Evolutionary conservation across 495 filamentous ascomycete species (phyloP).

Genomic region (Neurospora sp.): DNA sequence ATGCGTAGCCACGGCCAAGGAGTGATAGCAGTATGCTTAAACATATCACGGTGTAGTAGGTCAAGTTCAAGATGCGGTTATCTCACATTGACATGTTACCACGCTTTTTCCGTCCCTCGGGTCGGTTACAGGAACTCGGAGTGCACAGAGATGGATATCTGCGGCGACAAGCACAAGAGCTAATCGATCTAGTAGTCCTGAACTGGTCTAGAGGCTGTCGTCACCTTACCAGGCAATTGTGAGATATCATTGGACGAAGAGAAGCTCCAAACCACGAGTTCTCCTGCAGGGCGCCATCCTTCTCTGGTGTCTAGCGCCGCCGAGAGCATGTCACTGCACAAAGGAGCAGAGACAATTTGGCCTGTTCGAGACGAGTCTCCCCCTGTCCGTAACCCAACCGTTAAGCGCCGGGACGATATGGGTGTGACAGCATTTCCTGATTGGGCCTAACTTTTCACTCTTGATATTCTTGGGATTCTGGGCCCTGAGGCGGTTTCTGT

Average conservation of each 20-base stretch:
- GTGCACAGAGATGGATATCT: background rate
- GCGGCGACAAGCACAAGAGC: background rate
- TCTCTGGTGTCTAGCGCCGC: background rate
- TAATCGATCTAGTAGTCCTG: background rate
- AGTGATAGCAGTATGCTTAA: background rate
- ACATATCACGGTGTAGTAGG: background rate
- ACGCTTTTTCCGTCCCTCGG: background rate
- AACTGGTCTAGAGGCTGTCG: background rate
- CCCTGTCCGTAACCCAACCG: background rate
- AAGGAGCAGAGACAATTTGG: background rate
- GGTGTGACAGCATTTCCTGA: slow-evolving; percentile 2
- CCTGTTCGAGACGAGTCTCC: background rate
- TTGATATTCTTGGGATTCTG: slow-evolving; percentile 8
- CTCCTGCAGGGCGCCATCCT: background rate
- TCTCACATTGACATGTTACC: background rate
- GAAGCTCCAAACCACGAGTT: background rate
- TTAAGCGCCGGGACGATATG: slow-evolving; percentile 15
- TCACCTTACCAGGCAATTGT: background rate
- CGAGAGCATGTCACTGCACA: background rate
- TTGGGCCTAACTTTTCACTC: background rate
- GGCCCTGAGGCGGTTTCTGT: background rate
- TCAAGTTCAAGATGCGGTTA: background rate
- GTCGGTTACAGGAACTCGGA: background rate
- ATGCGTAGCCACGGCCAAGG: background rate
- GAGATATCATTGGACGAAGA: background rate